phyloP scores from a whole-genome alignment of 2,329 filamentous ascomycete genomes.

The Malbranchea zuffiana region DNA sequence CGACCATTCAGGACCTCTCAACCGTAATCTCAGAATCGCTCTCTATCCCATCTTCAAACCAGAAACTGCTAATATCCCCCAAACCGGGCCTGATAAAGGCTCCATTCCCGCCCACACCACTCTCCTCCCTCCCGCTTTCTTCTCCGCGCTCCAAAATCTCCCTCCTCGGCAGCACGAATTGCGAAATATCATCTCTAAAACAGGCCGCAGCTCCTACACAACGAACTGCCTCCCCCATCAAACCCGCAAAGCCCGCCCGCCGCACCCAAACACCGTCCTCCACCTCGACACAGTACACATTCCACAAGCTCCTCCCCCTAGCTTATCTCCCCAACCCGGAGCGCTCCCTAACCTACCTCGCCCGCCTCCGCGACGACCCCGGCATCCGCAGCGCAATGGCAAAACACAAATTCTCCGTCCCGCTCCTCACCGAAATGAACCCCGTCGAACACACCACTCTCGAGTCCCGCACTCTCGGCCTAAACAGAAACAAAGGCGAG shows the following conservation, averaged over 20 bases:
- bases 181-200: slow-evolving; percentile 35
- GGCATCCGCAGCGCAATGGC: slow-evolving; percentile 78
- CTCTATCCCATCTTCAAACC: slow-evolving; percentile 32
- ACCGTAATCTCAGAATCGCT: slow-evolving; percentile 25
- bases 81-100: slow-evolving; percentile 38
- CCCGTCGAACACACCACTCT: slow-evolving; percentile 71
- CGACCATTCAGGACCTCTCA: slow-evolving; percentile 41
- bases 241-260: slow-evolving; percentile 19
- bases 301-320: slow-evolving; percentile 65
- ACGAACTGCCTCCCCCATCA: slow-evolving; percentile 12
- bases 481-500: slow-evolving; percentile 80
- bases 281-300: slow-evolving; percentile 53
- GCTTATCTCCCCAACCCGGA: slow-evolving; percentile 65
- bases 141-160: slow-evolving; percentile 37
- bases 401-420: slow-evolving; percentile 73
- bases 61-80: slow-evolving; percentile 38
- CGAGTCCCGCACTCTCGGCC: slow-evolving; percentile 68
- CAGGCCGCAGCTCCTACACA: slow-evolving; percentile 20
- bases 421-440: slow-evolving; percentile 89
- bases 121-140: slow-evolving; percentile 24
- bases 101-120: slow-evolving; percentile 31
- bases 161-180: slow-evolving; percentile 34
- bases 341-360: slow-evolving; percentile 59
- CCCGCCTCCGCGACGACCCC: slow-evolving; percentile 66
- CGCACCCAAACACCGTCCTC: slow-evolving; percentile 23